Base-by-base conservation (phyloP, 345 rosid genomes). In the Nasturtium officinale region DNA sequence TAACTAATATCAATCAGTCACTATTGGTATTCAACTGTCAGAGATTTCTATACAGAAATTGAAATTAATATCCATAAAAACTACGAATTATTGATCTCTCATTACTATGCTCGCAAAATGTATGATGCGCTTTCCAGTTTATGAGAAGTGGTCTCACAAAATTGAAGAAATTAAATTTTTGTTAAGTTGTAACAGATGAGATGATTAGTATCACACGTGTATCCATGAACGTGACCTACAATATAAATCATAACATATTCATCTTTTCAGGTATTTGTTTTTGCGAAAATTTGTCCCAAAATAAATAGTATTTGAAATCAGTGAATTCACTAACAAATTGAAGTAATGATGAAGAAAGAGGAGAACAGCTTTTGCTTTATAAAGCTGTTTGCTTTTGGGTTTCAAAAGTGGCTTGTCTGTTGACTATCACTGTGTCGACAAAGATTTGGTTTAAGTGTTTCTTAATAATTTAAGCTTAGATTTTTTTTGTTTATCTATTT, bases 321-420 rank as follows among this genome's bases (percentile, higher is more conserved):
- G 38, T 28, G 52, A 59, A 60, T 75, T 50, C 74, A 61, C 70
- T 45, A 54, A 33, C n/a, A 65, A 71, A 58, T 29, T 71, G 71
- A 33, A 30, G 80, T 29, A 42, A 77, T 71, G 77, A 77, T 77
- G 72, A 77, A 71, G 68, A 57, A 17, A 50, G 57, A 32, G 37
- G 76, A 48, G 59, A 50, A 69, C 80, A 80, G 88, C 85, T 85
- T 89, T 87, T 73, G 80, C 84, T 80, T 85, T 88, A 48, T 76
- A 72, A 85, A 86, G 94, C 76, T 66, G 48, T 69, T 30, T 76
- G 79, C 92, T 86, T 80, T 86, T 77, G 71, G 66, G 67, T 71
- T 78, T 81, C 72, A 68, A 73, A 63, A 80, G 79, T 78, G 55
- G 35, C 51, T 61, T 62, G 83, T 80, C 75, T 73, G 79, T 77